phyloP scores from a whole-genome alignment of 2,329 filamentous ascomycete genomes.

The Scedosporium apiospermum region DNA sequence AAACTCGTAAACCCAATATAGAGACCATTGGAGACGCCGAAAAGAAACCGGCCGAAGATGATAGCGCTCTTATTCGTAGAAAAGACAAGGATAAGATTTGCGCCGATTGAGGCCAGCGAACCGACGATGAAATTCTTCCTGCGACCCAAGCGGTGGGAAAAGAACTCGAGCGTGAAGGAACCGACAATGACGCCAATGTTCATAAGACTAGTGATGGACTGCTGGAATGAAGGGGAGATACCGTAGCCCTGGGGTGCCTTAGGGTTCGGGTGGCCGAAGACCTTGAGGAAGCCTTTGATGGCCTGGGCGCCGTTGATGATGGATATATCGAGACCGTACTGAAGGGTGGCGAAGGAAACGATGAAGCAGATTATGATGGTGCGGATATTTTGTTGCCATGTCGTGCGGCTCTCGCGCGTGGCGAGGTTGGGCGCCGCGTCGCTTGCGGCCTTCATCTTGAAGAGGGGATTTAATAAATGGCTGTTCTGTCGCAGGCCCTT shows the following conservation, averaged over 20 bases:
- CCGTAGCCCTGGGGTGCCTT: slow-evolving; percentile 5
- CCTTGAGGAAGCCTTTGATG: slow-evolving; percentile 4
- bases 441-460: not conserved
- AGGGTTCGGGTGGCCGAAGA: slow-evolving; percentile 4
- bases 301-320: slow-evolving; percentile 7
- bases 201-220: slow-evolving; percentile 9
- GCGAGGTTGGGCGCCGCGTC: slow-evolving; percentile 3
- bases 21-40: slow-evolving; percentile 10
- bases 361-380: slow-evolving; percentile 2
- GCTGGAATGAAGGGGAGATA: slow-evolving; percentile 4
- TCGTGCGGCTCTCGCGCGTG: slow-evolving; percentile 4
- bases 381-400: slow-evolving; percentile 3
- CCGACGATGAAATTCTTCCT: slow-evolving; percentile 8
- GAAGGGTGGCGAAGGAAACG: slow-evolving; percentile 4
- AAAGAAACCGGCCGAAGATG: slow-evolving; percentile 9
- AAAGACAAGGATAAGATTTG: slow-evolving; percentile 9
- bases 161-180: slow-evolving; percentile 8
- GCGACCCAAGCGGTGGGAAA: slow-evolving; percentile 9
- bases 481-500: not conserved
- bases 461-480: not conserved
- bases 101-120: slow-evolving; percentile 7
- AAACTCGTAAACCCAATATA: slow-evolving; percentile 8
- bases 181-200: slow-evolving; percentile 9
- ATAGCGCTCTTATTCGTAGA: slow-evolving; percentile 8
- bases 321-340: slow-evolving; percentile 5